A percentile compares a stretch with the other conserved stretches of the same genome.
Evolutionary conservation across 768 basidiomycete genomes (phyloP).

Genomic region (Chiua virens): DNA sequence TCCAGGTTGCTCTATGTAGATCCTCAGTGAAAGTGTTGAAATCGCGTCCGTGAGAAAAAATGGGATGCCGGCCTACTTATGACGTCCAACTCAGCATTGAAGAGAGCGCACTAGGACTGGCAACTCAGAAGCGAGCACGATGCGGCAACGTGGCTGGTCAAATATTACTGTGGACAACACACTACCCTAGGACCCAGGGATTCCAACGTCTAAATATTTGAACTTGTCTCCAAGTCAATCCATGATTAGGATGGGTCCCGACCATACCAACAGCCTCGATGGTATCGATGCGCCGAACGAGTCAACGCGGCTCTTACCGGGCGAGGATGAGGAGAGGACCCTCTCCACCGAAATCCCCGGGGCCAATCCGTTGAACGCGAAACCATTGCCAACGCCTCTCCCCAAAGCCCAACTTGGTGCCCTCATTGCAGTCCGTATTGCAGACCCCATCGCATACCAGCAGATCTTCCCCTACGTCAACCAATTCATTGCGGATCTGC

Average conservation of each 20-base stretch:
- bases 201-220: too few species aligned
- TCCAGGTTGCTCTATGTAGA: too few species aligned
- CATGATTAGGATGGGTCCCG: too few species aligned
- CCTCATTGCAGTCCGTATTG: conserved; percentile 45
- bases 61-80: too few species aligned
- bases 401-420: conserved; percentile 46
- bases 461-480: conserved; percentile 70
- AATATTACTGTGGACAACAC: too few species aligned
- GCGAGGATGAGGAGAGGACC: conserved; percentile 8
- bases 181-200: too few species aligned
- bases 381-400: conserved; percentile 24
- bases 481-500: conserved; percentile 54
- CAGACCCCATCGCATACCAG: conserved; percentile 59
- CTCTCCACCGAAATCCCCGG: background rate
- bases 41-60: too few species aligned
- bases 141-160: background rate
- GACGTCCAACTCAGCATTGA: too few species aligned
- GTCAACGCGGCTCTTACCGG: conserved; percentile 13
- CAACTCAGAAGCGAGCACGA: background rate
- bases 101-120: too few species aligned
- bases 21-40: too few species aligned
- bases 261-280: background rate
- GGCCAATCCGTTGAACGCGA: background rate
- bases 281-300: background rate
- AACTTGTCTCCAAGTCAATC: too few species aligned